Conservation (phyloP, 2,329 filamentous ascomycete genomes). For the Epichloe elymi region DNA sequence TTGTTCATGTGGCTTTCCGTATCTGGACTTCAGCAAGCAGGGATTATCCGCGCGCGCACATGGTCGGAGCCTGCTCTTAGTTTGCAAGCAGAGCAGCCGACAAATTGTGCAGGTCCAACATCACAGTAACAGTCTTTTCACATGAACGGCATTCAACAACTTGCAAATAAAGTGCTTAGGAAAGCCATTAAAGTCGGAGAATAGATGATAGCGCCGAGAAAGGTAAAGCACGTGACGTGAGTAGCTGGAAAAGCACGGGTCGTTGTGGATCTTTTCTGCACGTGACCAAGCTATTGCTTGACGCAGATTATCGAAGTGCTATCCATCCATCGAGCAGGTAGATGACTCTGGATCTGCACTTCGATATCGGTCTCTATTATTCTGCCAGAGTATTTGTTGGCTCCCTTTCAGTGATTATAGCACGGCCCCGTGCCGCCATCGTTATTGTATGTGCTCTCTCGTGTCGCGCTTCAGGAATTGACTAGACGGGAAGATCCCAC, state of each 20-base stretch:
- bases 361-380: conserved; percentile 24
- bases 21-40: neutral
- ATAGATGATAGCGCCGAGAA: no score
- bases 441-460: conserved; percentile 17
- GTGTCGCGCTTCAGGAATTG: neutral
- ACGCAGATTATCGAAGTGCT: conserved; percentile 1
- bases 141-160: no score
- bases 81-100: no score
- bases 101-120: no score
- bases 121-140: no score
- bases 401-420: conserved; percentile 21
- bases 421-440: conserved; percentile 19
- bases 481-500: conserved; percentile 2
- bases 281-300: conserved; percentile 2
- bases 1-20: no score
- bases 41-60: no score
- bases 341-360: conserved; percentile 7
- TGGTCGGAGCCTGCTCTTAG: no score
- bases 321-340: neutral
- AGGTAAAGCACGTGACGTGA: neutral
- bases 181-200: no score
- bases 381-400: conserved; percentile 28
- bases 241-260: neutral
- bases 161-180: no score
- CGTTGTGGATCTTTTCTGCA: neutral